Base-by-base conservation (phyloP, 2,329 filamentous ascomycete genomes). In the Emericellopsis atlantica region DNA sequence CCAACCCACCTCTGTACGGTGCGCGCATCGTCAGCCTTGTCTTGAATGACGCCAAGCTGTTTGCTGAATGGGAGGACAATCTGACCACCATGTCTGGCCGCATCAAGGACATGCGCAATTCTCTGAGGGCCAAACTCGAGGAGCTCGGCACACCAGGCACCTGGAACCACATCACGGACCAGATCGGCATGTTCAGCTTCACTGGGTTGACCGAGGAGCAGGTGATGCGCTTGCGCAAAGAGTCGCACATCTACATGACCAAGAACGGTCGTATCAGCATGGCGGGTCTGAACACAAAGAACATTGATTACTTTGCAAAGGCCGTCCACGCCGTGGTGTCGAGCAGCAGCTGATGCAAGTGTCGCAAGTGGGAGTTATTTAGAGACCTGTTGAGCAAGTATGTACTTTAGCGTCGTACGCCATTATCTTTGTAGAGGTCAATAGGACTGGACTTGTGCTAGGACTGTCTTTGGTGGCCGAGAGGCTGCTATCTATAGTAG, bases 161-260 rank as follows among this genome's bases (percentile, higher is more conserved):
- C 12, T 98, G 92, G 92, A 86, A 89, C 56, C 92, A 98, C 66
- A 94, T 98, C 59, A 95, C 89, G 14, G 85, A 93, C 54, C 92
- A 98, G 73, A 98, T 98, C 57, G 92, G 92, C 67, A 98, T 98
- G 92, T 98, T 98, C 68, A 90, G 82, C 61, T 98, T 94, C 61
- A 93, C 86, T 1, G 86, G 86, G 11, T 64, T 93, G 58, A 74
- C 61, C 11, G 83, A 88, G 65, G 58, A 74, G 46, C 85, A 92
- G 58, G 85, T 90, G 7, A 51, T 74, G 50, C 79, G 76, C 64
- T 66, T 92, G 46, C 73, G 81, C 40, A 69, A 77, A 45, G 75
- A 84, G 39, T 76, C 70, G 44, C 85, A 92, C 60, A 72, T 92
- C 41, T 92, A 92, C 66, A 89, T 90, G 76, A 96, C 90, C 49